Evolutionary conservation across 2,329 filamentous ascomycete genomes (phyloP), one percentile per base, ranked within the genome.

Genomic region (Coniochaeta prunicola): DNA sequence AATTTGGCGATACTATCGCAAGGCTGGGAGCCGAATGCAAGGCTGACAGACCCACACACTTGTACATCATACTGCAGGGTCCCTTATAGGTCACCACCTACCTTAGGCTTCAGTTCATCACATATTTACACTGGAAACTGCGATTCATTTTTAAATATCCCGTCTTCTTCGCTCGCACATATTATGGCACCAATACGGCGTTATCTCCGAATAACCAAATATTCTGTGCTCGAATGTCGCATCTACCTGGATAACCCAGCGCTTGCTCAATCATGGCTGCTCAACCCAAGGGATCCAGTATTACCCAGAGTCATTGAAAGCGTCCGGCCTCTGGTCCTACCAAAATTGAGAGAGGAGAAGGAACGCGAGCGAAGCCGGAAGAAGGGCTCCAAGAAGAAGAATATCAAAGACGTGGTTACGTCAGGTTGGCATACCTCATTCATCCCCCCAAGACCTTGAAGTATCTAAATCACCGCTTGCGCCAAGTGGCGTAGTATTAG

Each of bases 181-280:
- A 30, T 42, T 30, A 97, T 97, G 92, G 89, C 92, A 13, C 92
- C 92, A 12, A 85, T 96, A 54, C 86, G 92, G 60, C 85, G 92
- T 67, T 97, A 97, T 71, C 81, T 97, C 58, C 86, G 93, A 57
- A 96, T 97, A 66, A 93, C 90, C 58, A 92, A 93, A 70, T 90
- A 91, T 73, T 96, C 93, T 4, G 92, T 97, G 33, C 82, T 99
- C n/a, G 94, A 99, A 80, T 92, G 91, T 64, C 92, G 92, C 64
- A 94, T 99, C 65, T 97, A 97, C 73, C 85, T 97, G 53, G 93
- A 97, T 64, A 92, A 93, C 66, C 94, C 94, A 0, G 85, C 88
- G 13, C 85, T 96, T 61, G 85, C 86, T 26, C 84, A 91, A 64
- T 87, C 88, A 68, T 97, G 96, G 86, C 84, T 99, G 19, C 82